These are phyloP conservation scores for Entomortierella lignicola DNA, from an alignment of 192 early-diverging fungal genomes.

Conservation along the genomic window DNA sequence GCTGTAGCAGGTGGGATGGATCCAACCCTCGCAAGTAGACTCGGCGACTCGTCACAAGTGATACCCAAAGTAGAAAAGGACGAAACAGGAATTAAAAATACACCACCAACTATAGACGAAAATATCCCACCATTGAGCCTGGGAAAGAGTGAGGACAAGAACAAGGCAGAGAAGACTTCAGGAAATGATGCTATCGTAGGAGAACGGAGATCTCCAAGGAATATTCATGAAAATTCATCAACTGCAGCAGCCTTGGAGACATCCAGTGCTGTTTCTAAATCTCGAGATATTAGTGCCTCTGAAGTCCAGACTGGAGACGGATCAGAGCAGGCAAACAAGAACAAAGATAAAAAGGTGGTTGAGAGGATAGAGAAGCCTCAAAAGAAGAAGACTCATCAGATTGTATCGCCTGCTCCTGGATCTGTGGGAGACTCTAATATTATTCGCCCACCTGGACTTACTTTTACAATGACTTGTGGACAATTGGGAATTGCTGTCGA, in stretches of 20 bases:
- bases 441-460: conserved; percentile 54
- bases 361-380: conserved; percentile 7
- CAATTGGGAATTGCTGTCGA: conserved; percentile 62
- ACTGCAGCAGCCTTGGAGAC: background rate
- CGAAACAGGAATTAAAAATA: background rate
- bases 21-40: conserved; percentile 25
- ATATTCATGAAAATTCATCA: conserved; percentile 28
- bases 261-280: too few relatives aligned
- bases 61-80: conserved; percentile 17
- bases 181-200: conserved; percentile 28
- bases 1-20: conserved; percentile 54
- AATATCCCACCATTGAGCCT: background rate
- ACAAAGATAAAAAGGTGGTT: conserved; percentile 14
- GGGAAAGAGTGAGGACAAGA: background rate
- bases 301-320: background rate
- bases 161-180: background rate
- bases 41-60: conserved; percentile 13
- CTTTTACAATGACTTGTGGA: conserved; percentile 63
- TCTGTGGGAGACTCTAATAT: conserved; percentile 11
- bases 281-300: background rate
- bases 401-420: conserved; percentile 26
- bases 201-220: conserved; percentile 26
- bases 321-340: background rate
- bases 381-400: conserved; percentile 36
- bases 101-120: conserved; percentile 3